These are phyloP conservation scores for Tremella fuciformis DNA, from an alignment of 768 basidiomycete genomes.

Conservation along the genomic window DNA sequence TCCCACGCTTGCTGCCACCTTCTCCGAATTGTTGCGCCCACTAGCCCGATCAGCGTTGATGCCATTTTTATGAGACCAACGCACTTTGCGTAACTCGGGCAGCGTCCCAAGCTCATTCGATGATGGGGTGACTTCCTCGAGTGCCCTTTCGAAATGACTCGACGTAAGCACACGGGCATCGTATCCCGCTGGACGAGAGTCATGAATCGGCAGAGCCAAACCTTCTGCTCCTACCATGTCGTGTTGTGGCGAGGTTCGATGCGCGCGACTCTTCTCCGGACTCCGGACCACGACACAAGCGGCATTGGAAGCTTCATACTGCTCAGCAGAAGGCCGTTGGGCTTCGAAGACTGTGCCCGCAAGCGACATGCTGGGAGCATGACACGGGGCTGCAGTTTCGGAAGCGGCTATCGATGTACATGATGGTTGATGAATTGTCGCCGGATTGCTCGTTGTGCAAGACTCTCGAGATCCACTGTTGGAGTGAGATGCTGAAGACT, in stretches of 20 bases:
- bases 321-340: too few relatives aligned
- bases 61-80: slow-evolving; percentile 11
- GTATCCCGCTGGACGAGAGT: not conserved
- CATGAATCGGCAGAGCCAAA: not conserved
- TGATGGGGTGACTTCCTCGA: slow-evolving; percentile 85
- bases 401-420: too few relatives aligned
- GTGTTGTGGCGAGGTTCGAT: not conserved
- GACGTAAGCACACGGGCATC: slow-evolving; percentile 9
- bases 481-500: too few relatives aligned
- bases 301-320: too few relatives aligned
- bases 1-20: slow-evolving; percentile 64
- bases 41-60: slow-evolving; percentile 54
- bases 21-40: slow-evolving; percentile 97
- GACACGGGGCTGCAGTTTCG: too few relatives aligned
- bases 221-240: not conserved
- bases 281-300: too few relatives aligned
- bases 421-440: too few relatives aligned
- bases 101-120: slow-evolving; percentile 63
- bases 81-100: slow-evolving; percentile 52
- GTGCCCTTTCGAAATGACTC: slow-evolving; percentile 75
- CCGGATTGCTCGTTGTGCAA: too few relatives aligned
- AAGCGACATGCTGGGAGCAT: too few relatives aligned
- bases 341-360: too few relatives aligned
- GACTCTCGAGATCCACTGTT: too few relatives aligned
- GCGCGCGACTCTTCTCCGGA: too few relatives aligned